Percentiles rank a stretch among this genome's conserved stretches.
These are phyloP conservation scores for Domatiomyces catenatus DNA, from an alignment of 2,329 filamentous ascomycete species.

Conservation along the genomic window DNA sequence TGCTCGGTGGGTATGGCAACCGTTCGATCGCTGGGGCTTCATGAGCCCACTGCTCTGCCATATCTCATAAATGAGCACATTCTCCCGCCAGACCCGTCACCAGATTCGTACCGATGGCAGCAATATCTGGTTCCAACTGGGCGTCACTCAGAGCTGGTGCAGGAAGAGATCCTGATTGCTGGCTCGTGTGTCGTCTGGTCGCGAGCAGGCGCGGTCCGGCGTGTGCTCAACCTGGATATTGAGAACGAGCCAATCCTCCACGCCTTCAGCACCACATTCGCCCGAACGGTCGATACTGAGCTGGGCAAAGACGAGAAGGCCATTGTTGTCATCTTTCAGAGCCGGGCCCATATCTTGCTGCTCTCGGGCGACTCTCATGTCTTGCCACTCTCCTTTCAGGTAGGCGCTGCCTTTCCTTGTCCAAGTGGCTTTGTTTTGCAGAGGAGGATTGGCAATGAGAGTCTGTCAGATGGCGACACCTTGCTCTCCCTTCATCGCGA, in stretches of 20 bases:
- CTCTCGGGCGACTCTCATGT: constrained; percentile 76
- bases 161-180: constrained; percentile 71
- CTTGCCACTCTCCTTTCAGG: constrained; percentile 85
- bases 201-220: constrained; percentile 66
- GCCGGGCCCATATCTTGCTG: constrained; percentile 87
- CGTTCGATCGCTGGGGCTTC: constrained; percentile 77
- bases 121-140: constrained; percentile 30
- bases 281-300: constrained; percentile 27
- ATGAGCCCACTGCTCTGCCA: constrained; percentile 68
- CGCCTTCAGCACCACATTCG: constrained; percentile 72
- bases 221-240: constrained; percentile 69
- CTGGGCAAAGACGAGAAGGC: constrained; percentile 23
- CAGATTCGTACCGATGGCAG: constrained; percentile 61
- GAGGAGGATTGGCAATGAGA: constrained; percentile 42
- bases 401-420: constrained; percentile 70
- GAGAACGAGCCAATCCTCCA: constrained; percentile 80
- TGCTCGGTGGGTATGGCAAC: constrained; percentile 53
- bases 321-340: constrained; percentile 78
- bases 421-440: constrained; percentile 76
- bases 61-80: constrained; percentile 72
- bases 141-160: constrained; percentile 32
- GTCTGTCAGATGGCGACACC: constrained; percentile 29
- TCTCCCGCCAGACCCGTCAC: constrained; percentile 50
- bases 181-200: constrained; percentile 74
- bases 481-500: constrained; percentile 24